Evolutionary conservation across 345 rosid genomes (phyloP), one percentile per base, ranked within the genome.

Genomic region (Citrus mangshanensis): DNA sequence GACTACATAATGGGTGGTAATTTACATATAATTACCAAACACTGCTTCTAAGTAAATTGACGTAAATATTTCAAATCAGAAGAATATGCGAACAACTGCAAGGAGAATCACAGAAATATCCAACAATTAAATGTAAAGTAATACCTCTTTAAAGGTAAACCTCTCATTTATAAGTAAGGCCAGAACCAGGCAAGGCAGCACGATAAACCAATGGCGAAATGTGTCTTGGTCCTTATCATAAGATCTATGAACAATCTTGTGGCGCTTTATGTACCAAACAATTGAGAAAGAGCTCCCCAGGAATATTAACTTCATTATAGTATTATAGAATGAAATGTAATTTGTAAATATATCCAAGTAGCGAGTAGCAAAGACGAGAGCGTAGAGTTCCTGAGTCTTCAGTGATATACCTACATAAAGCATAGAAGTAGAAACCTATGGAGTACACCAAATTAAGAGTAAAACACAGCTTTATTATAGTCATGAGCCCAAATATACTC

Each of bases 361-460:
- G 79, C 95, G 97, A 5, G 91, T 77, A 49, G 86, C 82, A 78
- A 91, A 94, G 68, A 94, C 95, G 74, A 94, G 64, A 65, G 89
- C 93, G 77, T 89, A 92, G 66, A 92, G 97, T 81, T 94, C 98
- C 77, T 94, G 98, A 69, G 98, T 94, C 89, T 90, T 94, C 73
- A 94, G 77, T 3, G 98, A 94, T 70, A 94, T 38, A 49, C 98
- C 98, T 94, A 89, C 85, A 81, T 9, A 78, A 55, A 75, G 65
- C 59, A 49, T 62, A 42, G 70, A 75, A 75, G 32, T 34, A 2
- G 56, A 27, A 35, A 22, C n/a, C 58, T 37, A 55, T 21, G 56
- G 27, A 37, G 28, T 77, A 37, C 38, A 56, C 12, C 22, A 27
- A 51, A 35, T n/a, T 19, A 46, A 28, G 7, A 32, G 10, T 13